These are phyloP conservation scores for Maudiozyma saulgeensis DNA, from an alignment of 805 yeast species.

Conservation along the genomic window DNA sequence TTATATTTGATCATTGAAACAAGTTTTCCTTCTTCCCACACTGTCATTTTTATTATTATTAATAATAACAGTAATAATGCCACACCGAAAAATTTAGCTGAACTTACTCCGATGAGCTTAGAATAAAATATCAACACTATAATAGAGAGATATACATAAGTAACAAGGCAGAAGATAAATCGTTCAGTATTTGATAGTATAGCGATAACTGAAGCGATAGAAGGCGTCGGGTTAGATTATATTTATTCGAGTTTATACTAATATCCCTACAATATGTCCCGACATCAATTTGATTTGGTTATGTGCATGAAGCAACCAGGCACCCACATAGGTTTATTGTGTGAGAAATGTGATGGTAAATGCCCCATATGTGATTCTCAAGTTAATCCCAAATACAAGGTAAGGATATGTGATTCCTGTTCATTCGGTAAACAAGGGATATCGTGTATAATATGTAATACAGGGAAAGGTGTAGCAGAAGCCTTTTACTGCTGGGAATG, in stretches of 20 bases:
- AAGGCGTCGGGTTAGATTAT: no score
- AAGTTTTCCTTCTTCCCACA: no score
- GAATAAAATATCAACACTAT: not conserved
- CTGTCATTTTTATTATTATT: no score
- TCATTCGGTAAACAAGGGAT: constrained; percentile 56
- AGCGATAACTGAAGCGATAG: no score
- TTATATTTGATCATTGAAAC: no score
- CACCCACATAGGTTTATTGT: constrained; percentile 53
- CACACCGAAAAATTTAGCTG: not conserved
- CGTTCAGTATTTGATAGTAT: no score
- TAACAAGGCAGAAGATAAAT: no score
- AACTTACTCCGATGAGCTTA: not conserved
- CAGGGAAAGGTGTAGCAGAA: constrained; percentile 38
- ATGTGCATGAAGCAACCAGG: constrained; percentile 86
- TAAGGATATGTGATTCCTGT: constrained; percentile 76
- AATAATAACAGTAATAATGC: no score
- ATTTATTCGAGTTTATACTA: no score
- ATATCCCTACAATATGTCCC: constrained; percentile 48
- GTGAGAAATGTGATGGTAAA: constrained; percentile 81
- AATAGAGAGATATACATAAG: not conserved
- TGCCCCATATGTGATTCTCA: constrained; percentile 87
- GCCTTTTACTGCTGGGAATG: constrained; percentile 86
- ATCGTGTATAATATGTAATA: constrained; percentile 73
- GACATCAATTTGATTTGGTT: constrained; percentile 78
- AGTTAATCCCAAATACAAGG: constrained; percentile 60